Base-by-base conservation (phyloP, 352 stramenopile species). In the Peronospora tabacina region DNA sequence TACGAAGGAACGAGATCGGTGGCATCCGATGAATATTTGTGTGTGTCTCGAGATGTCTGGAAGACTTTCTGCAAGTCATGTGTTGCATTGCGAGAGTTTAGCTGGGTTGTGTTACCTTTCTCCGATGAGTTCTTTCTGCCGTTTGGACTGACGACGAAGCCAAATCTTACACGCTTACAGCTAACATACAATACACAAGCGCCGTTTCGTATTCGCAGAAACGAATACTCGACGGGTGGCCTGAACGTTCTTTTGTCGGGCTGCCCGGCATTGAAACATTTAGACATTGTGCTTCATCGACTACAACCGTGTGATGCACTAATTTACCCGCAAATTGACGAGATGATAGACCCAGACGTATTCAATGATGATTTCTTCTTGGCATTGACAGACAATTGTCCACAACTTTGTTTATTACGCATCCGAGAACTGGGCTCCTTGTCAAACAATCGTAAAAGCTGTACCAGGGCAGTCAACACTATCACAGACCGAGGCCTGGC, bases 51-150 rank as follows among this genome's bases (percentile, higher is more conserved):
- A 8, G 51, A 65, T 17, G 52, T 74, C 2, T 84, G 72, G 72
- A 65, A 56, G 5, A 33, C 24, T 2, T 87, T 84, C 40, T 82
- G 72, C 32, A 42, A 49, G 7, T 55, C 50, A 3, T 83, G 75
- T 22, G 43, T 54, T 13, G 30, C 44, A 0, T 42, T 87, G 38
- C 59, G 70, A 7, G 75, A 84, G 51, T 80, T 87, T 52, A 81
- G 75, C 43, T 87, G 75, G 75, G 65, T 77, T n/a, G 57, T 84
- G 12, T 58, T 87, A 32, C 75, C 75, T 0, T 87, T 83, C 41
- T 68, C 72, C 1, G 72, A 87, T 49, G 67, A 72, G 44, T 87
- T 84, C 53, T 87, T 87, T 43, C 47, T 70, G 3, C 63, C 70
- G 12, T 87, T 84, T 42, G 66, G 66, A 7, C 57, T 67, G 1